Percentiles rank a stretch among this genome's conserved stretches.
These are phyloP conservation scores for Paraphoma chrysanthemicola DNA, from an alignment of 2,329 filamentous ascomycete species.

Conservation along the genomic window DNA sequence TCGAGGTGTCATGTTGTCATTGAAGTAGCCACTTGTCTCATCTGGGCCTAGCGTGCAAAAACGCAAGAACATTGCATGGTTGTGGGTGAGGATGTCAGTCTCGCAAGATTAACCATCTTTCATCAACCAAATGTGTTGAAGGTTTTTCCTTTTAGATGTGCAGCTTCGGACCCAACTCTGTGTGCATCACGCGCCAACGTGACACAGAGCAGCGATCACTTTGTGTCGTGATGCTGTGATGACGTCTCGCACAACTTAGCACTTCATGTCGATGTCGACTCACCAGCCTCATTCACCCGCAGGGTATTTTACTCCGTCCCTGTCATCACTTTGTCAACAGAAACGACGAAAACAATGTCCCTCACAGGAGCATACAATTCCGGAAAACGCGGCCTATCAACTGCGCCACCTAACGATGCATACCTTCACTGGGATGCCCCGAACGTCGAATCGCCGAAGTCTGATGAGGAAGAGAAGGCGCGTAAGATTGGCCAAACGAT, in stretches of 20 bases:
- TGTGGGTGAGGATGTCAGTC: neutral
- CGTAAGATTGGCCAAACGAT: slow-evolving; percentile 46
- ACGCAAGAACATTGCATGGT: neutral
- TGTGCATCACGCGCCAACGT: too few species aligned
- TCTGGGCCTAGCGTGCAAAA: neutral
- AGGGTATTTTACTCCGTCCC: neutral
- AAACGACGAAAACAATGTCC: slow-evolving; percentile 5
- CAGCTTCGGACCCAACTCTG: too few species aligned
- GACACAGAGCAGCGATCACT: neutral
- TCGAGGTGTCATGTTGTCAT: neutral
- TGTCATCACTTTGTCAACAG: neutral
- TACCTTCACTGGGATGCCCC: slow-evolving; percentile 39
- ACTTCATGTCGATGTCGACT: neutral
- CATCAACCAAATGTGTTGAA: neutral
- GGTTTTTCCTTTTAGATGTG: too few species aligned
- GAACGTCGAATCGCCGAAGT: slow-evolving; percentile 41
- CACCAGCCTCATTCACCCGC: neutral
- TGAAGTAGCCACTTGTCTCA: neutral
- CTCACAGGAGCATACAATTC: slow-evolving; percentile 9
- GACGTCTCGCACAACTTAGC: slow-evolving; percentile 10
- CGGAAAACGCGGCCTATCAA: slow-evolving; percentile 20
- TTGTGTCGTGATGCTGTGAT: slow-evolving; percentile 12
- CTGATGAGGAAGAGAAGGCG: slow-evolving; percentile 43
- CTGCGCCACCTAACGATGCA: slow-evolving; percentile 27
- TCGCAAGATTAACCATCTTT: neutral